phyloP scores from a whole-genome alignment of 2,329 filamentous ascomycete species.

The Lasiodiplodia sp. region DNA sequence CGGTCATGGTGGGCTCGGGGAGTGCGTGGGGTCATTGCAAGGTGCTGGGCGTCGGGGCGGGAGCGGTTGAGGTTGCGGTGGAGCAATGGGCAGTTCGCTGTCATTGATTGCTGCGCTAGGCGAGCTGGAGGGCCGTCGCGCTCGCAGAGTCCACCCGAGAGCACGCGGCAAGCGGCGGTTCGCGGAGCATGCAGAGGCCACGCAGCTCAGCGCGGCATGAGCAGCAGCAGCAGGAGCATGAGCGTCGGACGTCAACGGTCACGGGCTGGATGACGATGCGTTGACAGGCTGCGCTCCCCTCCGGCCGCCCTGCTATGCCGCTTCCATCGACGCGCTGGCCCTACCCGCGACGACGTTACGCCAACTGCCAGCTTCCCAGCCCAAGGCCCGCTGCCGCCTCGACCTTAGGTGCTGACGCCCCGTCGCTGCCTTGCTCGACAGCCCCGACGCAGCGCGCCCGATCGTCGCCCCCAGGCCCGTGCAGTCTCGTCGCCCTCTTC shows the following conservation, averaged over 20 bases:
- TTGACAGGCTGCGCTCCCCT: not conserved
- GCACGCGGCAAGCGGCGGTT: constrained; percentile 30
- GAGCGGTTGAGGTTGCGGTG: constrained; percentile 29
- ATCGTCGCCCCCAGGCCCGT: constrained; percentile 17
- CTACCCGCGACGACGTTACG: constrained; percentile 12
- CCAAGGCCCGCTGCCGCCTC: constrained; percentile 7
- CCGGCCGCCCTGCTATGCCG: constrained; percentile 10
- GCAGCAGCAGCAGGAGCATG: constrained; percentile 2
- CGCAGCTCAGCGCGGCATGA: constrained; percentile 11
- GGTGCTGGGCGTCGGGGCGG: constrained; percentile 15
- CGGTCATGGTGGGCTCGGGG: constrained; percentile 42
- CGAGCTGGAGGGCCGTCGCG: constrained; percentile 22
- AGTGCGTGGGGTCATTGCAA: constrained; percentile 35
- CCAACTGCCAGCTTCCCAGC: constrained; percentile 1
- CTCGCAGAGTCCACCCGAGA: constrained; percentile 13
- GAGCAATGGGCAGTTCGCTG: constrained; percentile 29
- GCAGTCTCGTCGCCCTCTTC: not conserved
- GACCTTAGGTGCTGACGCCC: constrained; percentile 12
- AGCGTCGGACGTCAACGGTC: constrained; percentile 12
- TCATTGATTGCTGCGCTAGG: constrained; percentile 28
- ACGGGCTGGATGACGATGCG: constrained; percentile 19
- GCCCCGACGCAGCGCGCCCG: not conserved
- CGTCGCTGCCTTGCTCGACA: not conserved
- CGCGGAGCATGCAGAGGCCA: constrained; percentile 26
- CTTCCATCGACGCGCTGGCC: constrained; percentile 3